A percentile compares a stretch with the other conserved stretches of the same genome.
Evolutionary conservation across 2,329 filamentous ascomycete genomes (phyloP).

Genomic region (Arthroderma sp.): DNA sequence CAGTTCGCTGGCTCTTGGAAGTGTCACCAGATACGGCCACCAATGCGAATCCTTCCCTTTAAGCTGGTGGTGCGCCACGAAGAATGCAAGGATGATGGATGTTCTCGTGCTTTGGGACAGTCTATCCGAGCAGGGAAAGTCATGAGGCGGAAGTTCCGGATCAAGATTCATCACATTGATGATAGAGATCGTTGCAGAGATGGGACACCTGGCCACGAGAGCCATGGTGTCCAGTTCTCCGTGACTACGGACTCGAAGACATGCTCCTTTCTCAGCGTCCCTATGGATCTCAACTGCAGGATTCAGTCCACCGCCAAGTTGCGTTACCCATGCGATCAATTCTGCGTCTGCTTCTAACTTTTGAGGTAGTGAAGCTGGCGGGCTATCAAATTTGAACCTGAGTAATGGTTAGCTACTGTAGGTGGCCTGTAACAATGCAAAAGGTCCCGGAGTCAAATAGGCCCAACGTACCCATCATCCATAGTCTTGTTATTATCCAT

Average conservation of each 20-base stretch:
- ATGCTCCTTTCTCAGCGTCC: conserved; percentile 8
- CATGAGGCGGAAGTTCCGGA: conserved; percentile 17
- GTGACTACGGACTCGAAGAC: conserved; percentile 7
- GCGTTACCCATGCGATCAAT: conserved; percentile 9
- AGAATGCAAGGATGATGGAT: conserved; percentile 54
- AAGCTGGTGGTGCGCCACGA: conserved; percentile 57
- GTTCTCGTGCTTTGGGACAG: conserved; percentile 44
- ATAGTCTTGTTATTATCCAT: too few relatives aligned
- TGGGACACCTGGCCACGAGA: conserved; percentile 12
- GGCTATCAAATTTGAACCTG: background rate
- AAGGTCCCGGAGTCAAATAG: background rate
- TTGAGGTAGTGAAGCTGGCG: background rate
- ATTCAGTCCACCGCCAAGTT: conserved; percentile 13
- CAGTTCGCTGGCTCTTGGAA: conserved; percentile 53
- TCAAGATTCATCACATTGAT: conserved; percentile 9
- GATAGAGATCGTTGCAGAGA: conserved; percentile 15
- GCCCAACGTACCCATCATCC: too few relatives aligned
- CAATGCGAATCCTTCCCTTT: conserved; percentile 49
- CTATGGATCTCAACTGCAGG: conserved; percentile 12
- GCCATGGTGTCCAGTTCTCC: background rate
- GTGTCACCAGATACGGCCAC: conserved; percentile 53
- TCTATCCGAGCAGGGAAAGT: conserved; percentile 34
- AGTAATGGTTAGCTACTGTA: background rate
- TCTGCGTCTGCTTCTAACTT: background rate
- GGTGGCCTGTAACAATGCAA: background rate